Conservation (phyloP, 2,329 filamentous ascomycete species). For the Aspergillus ochraceus region DNA sequence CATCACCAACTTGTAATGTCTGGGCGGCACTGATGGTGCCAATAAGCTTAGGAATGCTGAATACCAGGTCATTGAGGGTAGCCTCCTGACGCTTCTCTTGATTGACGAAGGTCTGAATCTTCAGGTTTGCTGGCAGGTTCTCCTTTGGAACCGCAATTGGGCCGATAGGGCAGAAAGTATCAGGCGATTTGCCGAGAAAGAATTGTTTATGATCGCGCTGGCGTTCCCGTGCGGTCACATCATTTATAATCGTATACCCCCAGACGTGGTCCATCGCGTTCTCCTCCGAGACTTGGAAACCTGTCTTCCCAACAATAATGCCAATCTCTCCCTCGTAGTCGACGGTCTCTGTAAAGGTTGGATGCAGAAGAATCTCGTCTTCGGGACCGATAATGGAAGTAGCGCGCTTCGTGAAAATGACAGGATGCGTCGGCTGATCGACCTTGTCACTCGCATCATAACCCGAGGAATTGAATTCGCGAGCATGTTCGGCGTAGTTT, state of each 20-base stretch:
- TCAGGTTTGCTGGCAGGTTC: conserved; percentile 45
- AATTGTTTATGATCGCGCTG: conserved; percentile 63
- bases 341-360: no score
- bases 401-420: no score
- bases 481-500: no score
- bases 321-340: no score
- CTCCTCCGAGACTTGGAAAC: conserved; percentile 44
- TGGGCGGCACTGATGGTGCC: conserved; percentile 50
- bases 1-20: conserved; percentile 53
- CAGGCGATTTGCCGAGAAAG: conserved; percentile 57
- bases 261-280: conserved; percentile 55
- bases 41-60: conserved; percentile 49
- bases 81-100: conserved; percentile 52
- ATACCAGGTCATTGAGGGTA: conserved; percentile 52
- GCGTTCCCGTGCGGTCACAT: conserved; percentile 55
- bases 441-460: no score
- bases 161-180: conserved; percentile 60
- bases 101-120: conserved; percentile 50
- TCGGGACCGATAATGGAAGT: no score
- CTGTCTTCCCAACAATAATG: conserved; percentile 50
- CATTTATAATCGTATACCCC: conserved; percentile 60
- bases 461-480: no score
- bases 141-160: conserved; percentile 53
- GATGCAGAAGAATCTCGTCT: no score
- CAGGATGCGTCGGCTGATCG: neutral